phyloP scores from a whole-genome alignment of 179 eudicot species.

The Nepenthes alata region DNA sequence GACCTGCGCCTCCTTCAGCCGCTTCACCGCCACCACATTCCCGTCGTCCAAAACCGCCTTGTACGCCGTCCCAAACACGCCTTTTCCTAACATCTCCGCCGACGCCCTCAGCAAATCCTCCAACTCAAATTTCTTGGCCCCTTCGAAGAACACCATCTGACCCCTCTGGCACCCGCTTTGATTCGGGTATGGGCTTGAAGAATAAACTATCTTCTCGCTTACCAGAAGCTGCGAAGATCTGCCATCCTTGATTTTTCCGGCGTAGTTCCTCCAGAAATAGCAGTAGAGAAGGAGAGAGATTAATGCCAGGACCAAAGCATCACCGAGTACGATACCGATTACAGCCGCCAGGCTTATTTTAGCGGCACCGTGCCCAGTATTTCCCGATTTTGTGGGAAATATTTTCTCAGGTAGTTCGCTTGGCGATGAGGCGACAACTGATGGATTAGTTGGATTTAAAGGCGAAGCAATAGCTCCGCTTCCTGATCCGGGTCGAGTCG shows the following conservation, averaged over 20 bases:
- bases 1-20: conserved; percentile 48
- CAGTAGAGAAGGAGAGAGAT: conserved; percentile 45
- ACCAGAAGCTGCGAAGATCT: conserved; percentile 16
- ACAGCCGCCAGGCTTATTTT: conserved; percentile 38
- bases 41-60: conserved; percentile 91
- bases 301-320: conserved; percentile 32
- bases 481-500: conserved; percentile 36
- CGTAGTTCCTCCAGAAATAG: conserved; percentile 44
- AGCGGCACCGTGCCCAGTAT: conserved; percentile 9
- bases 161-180: conserved; percentile 31
- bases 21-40: conserved; percentile 67
- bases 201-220: conserved; percentile 68
- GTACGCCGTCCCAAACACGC: conserved; percentile 71
- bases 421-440: conserved; percentile 35
- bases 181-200: conserved; percentile 52
- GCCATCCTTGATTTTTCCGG: conserved; percentile 4
- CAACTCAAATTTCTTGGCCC: conserved; percentile 64
- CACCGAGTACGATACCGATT: conserved; percentile 46
- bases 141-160: conserved; percentile 74
- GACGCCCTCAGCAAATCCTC: conserved; percentile 87
- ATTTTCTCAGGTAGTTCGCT: conserved; percentile 22
- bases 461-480: conserved; percentile 12
- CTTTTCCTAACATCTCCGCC: conserved; percentile 92
- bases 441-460: conserved; percentile 6
- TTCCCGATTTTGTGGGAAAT: conserved; percentile 2